Evolutionary conservation across 352 stramenopile species (phyloP).

Genomic region (Thalassiosira livingstoniorum): DNA sequence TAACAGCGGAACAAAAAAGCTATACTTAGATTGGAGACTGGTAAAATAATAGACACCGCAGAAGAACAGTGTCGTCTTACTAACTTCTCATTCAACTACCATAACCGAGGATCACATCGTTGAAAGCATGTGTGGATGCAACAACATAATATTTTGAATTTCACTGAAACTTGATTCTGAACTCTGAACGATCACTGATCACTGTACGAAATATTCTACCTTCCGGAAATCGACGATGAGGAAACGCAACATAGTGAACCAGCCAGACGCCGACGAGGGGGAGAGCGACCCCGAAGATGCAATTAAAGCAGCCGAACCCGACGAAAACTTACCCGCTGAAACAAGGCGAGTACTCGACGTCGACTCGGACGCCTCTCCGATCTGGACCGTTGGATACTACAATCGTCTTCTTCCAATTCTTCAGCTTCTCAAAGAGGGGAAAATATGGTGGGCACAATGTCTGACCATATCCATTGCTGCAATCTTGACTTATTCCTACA

Average conservation of each 20-base stretch:
- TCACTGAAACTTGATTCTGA: too few species aligned
- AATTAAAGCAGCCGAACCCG: background rate
- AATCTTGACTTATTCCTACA: conserved; percentile 50
- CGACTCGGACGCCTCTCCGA: background rate
- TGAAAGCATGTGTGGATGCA: too few species aligned
- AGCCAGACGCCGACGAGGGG: background rate
- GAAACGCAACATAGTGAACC: background rate
- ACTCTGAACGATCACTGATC: too few species aligned
- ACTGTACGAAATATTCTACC: too few species aligned
- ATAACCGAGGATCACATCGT: too few species aligned
- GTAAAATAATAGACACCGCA: too few species aligned
- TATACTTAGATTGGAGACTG: too few species aligned
- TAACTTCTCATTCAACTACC: too few species aligned
- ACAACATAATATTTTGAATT: too few species aligned
- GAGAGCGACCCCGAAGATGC: conserved; percentile 7
- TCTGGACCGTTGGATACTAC: background rate
- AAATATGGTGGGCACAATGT: conserved; percentile 13
- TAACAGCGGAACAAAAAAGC: too few species aligned
- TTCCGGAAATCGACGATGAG: too few species aligned
- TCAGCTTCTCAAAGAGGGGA: conserved; percentile 6
- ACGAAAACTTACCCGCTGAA: background rate
- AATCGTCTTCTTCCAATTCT: background rate
- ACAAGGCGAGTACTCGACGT: background rate
- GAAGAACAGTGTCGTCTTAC: too few species aligned
- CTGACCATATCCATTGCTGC: conserved; percentile 19